Base-by-base conservation (phyloP, 169 alveolate species). In the Plasmodium vivax region DNA sequence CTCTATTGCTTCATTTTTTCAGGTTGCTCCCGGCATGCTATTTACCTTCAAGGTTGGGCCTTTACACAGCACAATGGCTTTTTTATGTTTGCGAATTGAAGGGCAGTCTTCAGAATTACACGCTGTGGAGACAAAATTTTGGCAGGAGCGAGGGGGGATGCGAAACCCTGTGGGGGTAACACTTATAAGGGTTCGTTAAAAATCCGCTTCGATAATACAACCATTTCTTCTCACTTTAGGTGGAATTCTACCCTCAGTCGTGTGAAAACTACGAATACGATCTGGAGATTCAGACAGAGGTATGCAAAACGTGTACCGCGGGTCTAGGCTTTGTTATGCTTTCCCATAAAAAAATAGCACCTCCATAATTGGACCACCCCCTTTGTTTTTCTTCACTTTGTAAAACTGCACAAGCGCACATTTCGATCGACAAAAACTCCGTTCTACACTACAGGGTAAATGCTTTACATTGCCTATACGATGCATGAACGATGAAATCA, bases 11-110 rank as follows among this genome's bases (percentile, higher is more conserved):
- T n/a, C 56, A 87, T 51, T 75, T 85, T 75, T 45, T 9, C 38
- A 87, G 93, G 81, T 87, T 34, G 93, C 93, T 34, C 93, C 93
- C 10, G 93, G 93, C 8, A 87, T 87, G 93, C 34, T 87, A 77
- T 87, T 87, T 45, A 87, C 72, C 74, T 87, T 87, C 82, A 87
- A 87, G 83, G 93, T 87, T 62, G 30, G 85, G 71, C 56, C 12
- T 16, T 34, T 58, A 30, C 62, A 36, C 14, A 83, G 27, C 72
- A 62, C 8, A 32, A 0, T 36, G 16, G 27, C 38, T 23, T 68
- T 68, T 68, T 68, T 68, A 9, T 68, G n/a, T 8, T 84, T 72
- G 30, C 23, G 62, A 81, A 81, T 43, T 27, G 34, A 36, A 81
- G 72, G 41, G 36, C 16, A 43, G 23, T 27, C 27, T n/a, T 41